Base-by-base conservation (phyloP, 2,329 filamentous ascomycete species). In the Ascochyta viciae-villosae region DNA sequence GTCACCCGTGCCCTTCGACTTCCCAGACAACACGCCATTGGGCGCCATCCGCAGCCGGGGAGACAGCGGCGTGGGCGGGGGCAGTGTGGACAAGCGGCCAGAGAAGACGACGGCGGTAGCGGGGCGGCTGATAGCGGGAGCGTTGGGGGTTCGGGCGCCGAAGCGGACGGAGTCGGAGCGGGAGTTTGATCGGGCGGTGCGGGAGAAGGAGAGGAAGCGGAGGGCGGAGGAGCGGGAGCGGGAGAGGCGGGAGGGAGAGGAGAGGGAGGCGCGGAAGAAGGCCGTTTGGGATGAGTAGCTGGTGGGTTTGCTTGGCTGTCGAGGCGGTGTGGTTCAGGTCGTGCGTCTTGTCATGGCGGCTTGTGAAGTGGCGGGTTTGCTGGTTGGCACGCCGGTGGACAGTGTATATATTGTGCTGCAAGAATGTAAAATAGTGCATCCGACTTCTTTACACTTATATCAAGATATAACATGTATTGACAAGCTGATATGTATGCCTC, bases 21-120 rank as follows among this genome's bases (percentile, higher is more conserved):
- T 70, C 31, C 70, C 71, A 7, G 66, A 71, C 37, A 67, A 60
- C 33, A 51, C 62, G 37, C 60, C 63, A 6, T 68, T 58, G 57
- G 57, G 57, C 33, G 50, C 43, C 16, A 45, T 26, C 48, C 53
- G 47, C 45, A 57, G 26, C 34, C 51, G 58, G 37, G 61, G 41
- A 23, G 58, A 67, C 48, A 62, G 73, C 65, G 54, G 74, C 64
- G 52, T 69, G 57, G 29, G 54, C 6, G 19, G 33, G 3, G 34
- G 65, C 15, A 35, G 54, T 23, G 62, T 68, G 27, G 70, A 68
- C 13, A 65, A 66, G 66, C 80, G 90, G 35, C 94, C 92, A 0
- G 93, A 96, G 77, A 99, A 96, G 81, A 96, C 93, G 60, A 96
- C 96, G 58, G 91, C 92, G 0, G 92, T 96, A 35, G 95, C 95